Base-by-base conservation (phyloP, 192 early-diverging fungal species). In the Powellomyces hirtus region DNA sequence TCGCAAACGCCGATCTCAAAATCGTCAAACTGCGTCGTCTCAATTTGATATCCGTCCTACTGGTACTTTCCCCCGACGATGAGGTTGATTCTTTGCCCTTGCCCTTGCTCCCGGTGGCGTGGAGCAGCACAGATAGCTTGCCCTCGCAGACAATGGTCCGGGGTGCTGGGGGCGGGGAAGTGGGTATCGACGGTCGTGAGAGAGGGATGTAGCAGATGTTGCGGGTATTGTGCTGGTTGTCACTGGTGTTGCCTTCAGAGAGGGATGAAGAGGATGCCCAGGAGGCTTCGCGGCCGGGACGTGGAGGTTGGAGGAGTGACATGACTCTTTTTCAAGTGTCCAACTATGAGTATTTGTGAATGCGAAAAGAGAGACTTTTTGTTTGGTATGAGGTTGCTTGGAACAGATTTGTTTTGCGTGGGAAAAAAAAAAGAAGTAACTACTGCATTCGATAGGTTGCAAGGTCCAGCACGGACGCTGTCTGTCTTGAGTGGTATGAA, bases 131-230 rank as follows among this genome's bases (percentile, higher is more conserved):
- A 6, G 64, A 66, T 5, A 66, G 64, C 51, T 66, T 66, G 29
- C 64, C 64, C 37, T 66, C 64, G 52, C 64, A 66, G 34, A 66
- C 52, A 27, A 66, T 66, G 22, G 64, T 66, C 13, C 64, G 40
- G 3, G 62, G 62, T 22, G 20, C 26, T 26, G 46, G 62, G 14
- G 35, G 8, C 5, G 57, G 57, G 10, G 29, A 34, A 6, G 51
- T 53, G 7, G 51, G 51, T 8, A 53, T 7, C 10, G 51, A 8
- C 13, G 59, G 59, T 40, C 18, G 59, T 38, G 53, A 56, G 24
- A 8, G 26, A 26, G 13, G 26, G 51, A 26, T 10, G 51, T 53
- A 26, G 24, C 24, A 26, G 26, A 10, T 53, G 51, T 20, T 10
- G 24, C 7, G 26, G 10, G 10, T 7, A 42, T 18, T 42, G 40